Evolutionary conservation across 345 rosid species (phyloP).

Genomic region (Hirschfeldia incana): DNA sequence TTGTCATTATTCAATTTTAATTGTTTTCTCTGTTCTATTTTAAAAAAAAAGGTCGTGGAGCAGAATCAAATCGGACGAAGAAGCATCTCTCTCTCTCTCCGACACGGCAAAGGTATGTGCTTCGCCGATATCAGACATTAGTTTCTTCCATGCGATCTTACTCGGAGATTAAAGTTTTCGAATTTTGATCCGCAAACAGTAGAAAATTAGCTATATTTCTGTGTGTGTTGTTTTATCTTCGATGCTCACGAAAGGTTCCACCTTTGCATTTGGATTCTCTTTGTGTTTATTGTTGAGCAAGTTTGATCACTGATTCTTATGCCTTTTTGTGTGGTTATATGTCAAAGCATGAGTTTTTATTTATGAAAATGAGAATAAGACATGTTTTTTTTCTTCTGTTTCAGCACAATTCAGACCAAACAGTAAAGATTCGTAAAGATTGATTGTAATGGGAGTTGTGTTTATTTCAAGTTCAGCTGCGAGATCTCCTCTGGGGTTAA

Average conservation of each 20-base stretch:
- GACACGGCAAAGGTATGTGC: constrained; percentile 19
- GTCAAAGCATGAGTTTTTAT: background rate
- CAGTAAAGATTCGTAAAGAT: constrained; percentile 12
- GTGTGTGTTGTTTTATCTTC: background rate
- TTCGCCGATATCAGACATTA: constrained; percentile 7
- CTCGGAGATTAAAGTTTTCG: background rate
- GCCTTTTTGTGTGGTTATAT: background rate
- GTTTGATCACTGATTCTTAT: background rate
- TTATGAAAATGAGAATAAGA: background rate
- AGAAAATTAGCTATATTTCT: background rate
- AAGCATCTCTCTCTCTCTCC: constrained; percentile 30
- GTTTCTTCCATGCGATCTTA: background rate
- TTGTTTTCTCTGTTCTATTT: constrained; percentile 23
- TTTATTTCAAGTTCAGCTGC: constrained; percentile 83
- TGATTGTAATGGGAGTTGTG: constrained; percentile 82
- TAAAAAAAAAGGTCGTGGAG: constrained; percentile 10
- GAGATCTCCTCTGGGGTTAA: constrained; percentile 61
- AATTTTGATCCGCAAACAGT: background rate
- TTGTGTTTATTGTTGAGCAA: background rate
- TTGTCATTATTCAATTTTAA: constrained; percentile 24
- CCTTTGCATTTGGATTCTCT: constrained; percentile 20
- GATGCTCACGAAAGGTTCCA: background rate
- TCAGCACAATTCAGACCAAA: background rate
- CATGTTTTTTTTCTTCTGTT: constrained; percentile 1
- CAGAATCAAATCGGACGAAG: constrained; percentile 15